These are phyloP conservation scores for Fusarium tjaetaba DNA, from an alignment of 2,329 filamentous ascomycete genomes.

Conservation along the genomic window DNA sequence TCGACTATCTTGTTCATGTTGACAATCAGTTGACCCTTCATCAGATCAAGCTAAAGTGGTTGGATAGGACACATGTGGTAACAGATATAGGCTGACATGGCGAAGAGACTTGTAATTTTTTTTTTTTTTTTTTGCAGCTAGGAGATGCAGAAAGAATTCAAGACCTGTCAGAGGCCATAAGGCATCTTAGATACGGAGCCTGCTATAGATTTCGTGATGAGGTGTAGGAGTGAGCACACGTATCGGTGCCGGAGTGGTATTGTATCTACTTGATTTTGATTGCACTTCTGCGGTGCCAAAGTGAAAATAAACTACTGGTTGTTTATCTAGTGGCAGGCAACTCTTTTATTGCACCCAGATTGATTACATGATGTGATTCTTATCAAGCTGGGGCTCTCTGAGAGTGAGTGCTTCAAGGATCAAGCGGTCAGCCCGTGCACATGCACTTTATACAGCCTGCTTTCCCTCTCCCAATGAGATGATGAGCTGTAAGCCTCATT, in stretches of 20 bases:
- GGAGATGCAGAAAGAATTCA: background rate
- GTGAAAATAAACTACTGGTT: background rate
- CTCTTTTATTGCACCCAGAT: too few relatives aligned
- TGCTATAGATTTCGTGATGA: too few relatives aligned
- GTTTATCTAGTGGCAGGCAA: background rate
- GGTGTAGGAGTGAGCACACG: background rate
- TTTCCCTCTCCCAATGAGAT: background rate
- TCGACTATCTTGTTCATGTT: background rate
- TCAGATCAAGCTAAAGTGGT: background rate
- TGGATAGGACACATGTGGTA: background rate
- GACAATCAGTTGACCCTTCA: background rate
- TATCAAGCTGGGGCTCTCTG: background rate
- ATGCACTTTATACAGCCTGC: background rate
- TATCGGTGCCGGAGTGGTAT: background rate
- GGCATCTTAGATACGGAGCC: rapidly evolving
- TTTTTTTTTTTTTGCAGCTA: background rate
- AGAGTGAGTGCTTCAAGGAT: background rate
- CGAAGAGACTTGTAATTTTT: background rate
- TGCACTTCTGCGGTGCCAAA: background rate
- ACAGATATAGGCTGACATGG: background rate
- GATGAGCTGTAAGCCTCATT: background rate
- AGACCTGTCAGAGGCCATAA: rapidly evolving
- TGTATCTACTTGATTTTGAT: background rate
- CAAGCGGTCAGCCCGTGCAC: background rate
- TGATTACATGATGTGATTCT: background rate